Base-by-base conservation (phyloP, 345 rosid species). In the Cardiospermum halicacabum region DNA sequence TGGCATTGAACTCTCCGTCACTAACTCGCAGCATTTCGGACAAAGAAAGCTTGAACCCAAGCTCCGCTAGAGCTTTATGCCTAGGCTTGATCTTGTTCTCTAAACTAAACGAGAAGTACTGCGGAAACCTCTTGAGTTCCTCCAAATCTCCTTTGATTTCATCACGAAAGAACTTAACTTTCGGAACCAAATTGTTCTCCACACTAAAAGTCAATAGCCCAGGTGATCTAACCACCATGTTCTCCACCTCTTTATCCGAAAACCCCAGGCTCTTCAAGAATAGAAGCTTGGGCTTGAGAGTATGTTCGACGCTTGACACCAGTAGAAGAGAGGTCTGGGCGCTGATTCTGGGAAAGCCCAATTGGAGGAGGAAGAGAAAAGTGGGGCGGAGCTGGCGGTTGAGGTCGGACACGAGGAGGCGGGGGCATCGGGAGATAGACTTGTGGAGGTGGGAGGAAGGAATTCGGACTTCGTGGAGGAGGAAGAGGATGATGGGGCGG, bases 41-140 rank as follows among this genome's bases (percentile, higher is more conserved):
- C 78, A 93, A 65, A 0, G 92, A 87, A 72, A 88, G 72, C 67
- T 65, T 65, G 1, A 88, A 62, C 31, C 92, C 85, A 65, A 72
- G 79, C 74, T 82, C 79, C 25, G 66, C 78, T 73, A 92, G 67
- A 84, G 81, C 73, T 56, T 75, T 73, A 77, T 88, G 85, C 57
- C 98, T 78, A 0, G 96, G 96, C 77, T 75, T 88, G 32, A 92
- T 92, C 87, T 83, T 92, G 73, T 80, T 69, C 71, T 89, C 98
- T 72, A 92, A 81, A 73, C 98, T 92, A 73, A 87, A 92, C 0
- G 89, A 84, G 65, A 92, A 92, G 40, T 75, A 92, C 84, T 88
- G 96, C n/a, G 98, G 96, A 68, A 92, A 92, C 50, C 72, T 70
- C 72, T 80, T 82, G 15, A 92, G 28, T 67, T 89, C 98, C 69